Evolutionary conservation across 2,329 filamentous ascomycete genomes (phyloP), one percentile per base, ranked within the genome.

Genomic region (Pseudonectria buxi): DNA sequence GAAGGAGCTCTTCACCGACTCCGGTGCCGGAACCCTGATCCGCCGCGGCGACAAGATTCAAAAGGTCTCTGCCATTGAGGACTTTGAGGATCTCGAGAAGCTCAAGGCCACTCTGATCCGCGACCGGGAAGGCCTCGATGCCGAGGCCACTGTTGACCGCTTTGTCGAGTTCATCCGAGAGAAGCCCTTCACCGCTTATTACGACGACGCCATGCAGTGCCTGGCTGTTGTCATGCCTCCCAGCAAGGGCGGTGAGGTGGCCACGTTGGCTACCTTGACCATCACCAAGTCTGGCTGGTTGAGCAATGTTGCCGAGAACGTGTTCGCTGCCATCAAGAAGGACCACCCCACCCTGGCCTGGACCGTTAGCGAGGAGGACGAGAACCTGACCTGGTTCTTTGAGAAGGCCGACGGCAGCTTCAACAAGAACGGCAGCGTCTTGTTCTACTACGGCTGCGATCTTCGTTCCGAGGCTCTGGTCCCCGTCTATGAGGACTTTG

Each of bases 351-450:
- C 83, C 65, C 73, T 96, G 46, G 84, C 87, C 45, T 98, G 89
- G 90, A 94, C 88, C n/a, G 90, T 95, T 41, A 90, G 86, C 67
- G 83, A 89, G 55, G 84, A 94, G 49, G 89, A 96, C 53, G 90
- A 96, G 73, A 95, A 96, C 61, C 71, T 96, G 52, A 89, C 87
- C 10, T 96, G 90, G 92, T 95, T 96, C 71, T 94, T 94, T 50
- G 89, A 95, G 64, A 95, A 95, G 72, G 84, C 90, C 9, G 88
- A 95, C 50, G 90, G 92, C 37, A 95, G 86, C 62, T 76, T 95
- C 52, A 86, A 83, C 44, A 79, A 81, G 37, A 80, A 86, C 49
- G 87, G 87, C 39, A 86, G 89, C 55, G 86, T 95, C 26, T 81
- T 96, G 55, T 96, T 96, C 72, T 96, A 90, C 85, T 95, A 94